A percentile compares a stretch with the other conserved stretches of the same genome.
Conservation (phyloP, 2,329 filamentous ascomycete genomes). For the Fusarium cicatricum region DNA sequence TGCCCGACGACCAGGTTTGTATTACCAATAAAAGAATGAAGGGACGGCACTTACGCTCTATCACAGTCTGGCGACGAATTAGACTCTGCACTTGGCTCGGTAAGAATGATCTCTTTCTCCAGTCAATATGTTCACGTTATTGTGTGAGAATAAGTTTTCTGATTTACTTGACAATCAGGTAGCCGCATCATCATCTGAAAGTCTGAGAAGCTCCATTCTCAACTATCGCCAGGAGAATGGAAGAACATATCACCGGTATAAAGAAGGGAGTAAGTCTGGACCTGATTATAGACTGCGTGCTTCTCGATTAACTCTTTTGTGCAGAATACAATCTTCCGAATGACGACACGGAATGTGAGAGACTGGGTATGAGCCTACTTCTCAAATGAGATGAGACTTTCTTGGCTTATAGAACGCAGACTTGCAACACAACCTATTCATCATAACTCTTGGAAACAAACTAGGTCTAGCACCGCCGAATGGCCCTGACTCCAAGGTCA, state of each 20-base stretch:
- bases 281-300: neutral
- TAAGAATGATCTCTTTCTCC: neutral
- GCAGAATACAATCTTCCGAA: conserved; percentile 33
- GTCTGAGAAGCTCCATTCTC: conserved; percentile 29
- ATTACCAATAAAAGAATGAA: rapidly evolving
- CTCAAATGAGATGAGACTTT: too few species aligned
- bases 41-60: rapidly evolving
- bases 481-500: conserved; percentile 10
- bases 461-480: conserved; percentile 29
- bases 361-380: conserved; percentile 14
- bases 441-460: conserved; percentile 23
- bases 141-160: neutral
- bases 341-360: conserved; percentile 27
- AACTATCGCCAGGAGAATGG: conserved; percentile 31
- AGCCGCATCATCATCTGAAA: conserved; percentile 18
- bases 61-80: neutral
- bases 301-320: neutral
- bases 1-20: conserved; percentile 19
- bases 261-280: conserved; percentile 27
- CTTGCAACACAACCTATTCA: conserved; percentile 29
- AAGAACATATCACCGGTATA: conserved; percentile 31
- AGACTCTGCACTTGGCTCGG: conserved; percentile 8
- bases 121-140: rapidly evolving
- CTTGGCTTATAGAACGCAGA: conserved; percentile 1
- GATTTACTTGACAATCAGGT: neutral